phyloP scores from a whole-genome alignment of 164 flowering plant species.

The Vitis cinerea region DNA sequence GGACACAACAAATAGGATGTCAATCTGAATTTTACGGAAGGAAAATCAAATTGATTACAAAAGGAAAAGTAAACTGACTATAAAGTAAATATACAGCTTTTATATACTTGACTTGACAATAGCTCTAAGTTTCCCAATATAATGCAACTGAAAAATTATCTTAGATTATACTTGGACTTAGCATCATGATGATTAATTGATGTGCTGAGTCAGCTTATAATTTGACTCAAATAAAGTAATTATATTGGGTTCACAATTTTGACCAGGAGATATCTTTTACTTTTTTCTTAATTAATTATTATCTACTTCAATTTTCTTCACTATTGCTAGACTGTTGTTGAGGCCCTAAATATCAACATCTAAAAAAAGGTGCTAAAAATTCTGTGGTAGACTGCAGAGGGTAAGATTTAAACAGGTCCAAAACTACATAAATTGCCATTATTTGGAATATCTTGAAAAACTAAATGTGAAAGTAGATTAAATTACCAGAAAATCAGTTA shows the following conservation, averaged over 20 bases:
- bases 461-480: too few species aligned
- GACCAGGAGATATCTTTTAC: neutral
- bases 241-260: neutral
- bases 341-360: neutral
- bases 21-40: neutral
- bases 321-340: neutral
- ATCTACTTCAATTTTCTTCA: neutral
- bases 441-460: too few species aligned
- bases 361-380: neutral
- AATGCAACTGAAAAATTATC: too few species aligned
- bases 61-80: neutral
- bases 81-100: neutral
- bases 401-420: neutral
- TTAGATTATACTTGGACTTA: too few species aligned
- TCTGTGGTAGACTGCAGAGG: too few species aligned
- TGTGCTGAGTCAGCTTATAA: too few species aligned
- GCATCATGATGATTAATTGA: too few species aligned
- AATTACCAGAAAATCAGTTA: neutral
- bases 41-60: too few species aligned
- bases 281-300: neutral
- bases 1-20: neutral
- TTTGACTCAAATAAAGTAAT: too few species aligned
- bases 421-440: neutral
- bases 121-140: neutral
- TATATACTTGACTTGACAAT: neutral